Evolutionary conservation across 257 asterid genomes (phyloP), one percentile per base, ranked within the genome.

Genomic region (Nicotiana tomentosiformis): DNA sequence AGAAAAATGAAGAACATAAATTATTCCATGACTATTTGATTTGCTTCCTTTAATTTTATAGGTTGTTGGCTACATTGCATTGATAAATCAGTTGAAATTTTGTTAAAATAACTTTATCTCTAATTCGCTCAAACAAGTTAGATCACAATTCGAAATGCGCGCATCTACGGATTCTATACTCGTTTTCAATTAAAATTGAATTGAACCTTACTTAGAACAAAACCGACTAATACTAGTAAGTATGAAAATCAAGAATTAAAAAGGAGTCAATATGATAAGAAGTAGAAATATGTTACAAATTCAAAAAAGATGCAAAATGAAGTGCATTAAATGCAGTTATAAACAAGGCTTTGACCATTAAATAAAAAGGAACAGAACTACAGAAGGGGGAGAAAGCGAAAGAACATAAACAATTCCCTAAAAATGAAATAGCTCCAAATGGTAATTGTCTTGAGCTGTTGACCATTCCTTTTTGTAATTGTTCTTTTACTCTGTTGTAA

Each of bases 391-490:
- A 20, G 78, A 70, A 43, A 70, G 20, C 14, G 78, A 70, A 43
- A 43, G 33, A 43, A 70, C 60, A 43, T 43, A 43, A 70, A 20
- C 60, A 70, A 70, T 70, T 70, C 78, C 78, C 78, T 39, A 43
- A 70, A 23, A 20, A 70, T 70, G 20, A 43, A 33, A 70, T 14
- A 55, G n/a, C 18, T 43, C 51, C 18, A 14, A 55, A 16, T 70
- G 14, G 12, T 43, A 33, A 46, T 43, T 43, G 78, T 70, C 78
- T 70, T 70, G 60, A 70, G 60, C 78, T 70, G 78, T 43, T 43
- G 78, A 70, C 78, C 29, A 46, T 70, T 70, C 78, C 78, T 46
- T 70, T 23, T 70, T 70, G 60, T 70, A 43, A 70, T 70, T 70
- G 49, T 70, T 70, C 78, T 70, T 43, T 70, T 70, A 15, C 35